Base-by-base conservation (phyloP, 169 alveolate species). In the Ichthyophthirius multifiliis region DNA sequence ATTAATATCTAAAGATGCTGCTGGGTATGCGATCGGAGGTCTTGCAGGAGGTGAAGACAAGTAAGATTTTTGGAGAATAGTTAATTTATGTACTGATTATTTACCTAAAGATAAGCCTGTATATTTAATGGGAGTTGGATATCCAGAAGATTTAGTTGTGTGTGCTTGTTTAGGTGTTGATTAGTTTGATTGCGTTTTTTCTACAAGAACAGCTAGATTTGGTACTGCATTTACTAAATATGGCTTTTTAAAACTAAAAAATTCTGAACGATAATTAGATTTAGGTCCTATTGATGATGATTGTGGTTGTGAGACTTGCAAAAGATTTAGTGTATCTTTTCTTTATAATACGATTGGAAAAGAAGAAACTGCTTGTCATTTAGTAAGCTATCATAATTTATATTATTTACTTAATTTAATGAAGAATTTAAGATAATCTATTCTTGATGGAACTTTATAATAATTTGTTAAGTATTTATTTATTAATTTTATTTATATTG, bases 21-120 rank as follows among this genome's bases (percentile, higher is more conserved):
- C 98, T 16, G 99, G 99, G 6, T 98, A 96, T 89, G 99, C 99
- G 31, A 97, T 98, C 27, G 99, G 99, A 0, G 99, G 99, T 1
- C 94, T 98, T 45, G 95, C 98, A 10, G 99, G 99, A 20, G 99
- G 99, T 0, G 99, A 98, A 88, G 96, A 93, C 71, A 98, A 98
- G 84, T 95, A 82, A 27, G 97, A 94, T 65, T 98, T 98, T 89
- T 96, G 99, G 97, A 94, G 89, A 82, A 93, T 96, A 7, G 98
- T 97, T 5, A 93, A 84, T 16, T 89, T 90, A 18, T 95, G 98
- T 82, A 90, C 97, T 16, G 93, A 92, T 43, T 37, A 82, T 44
- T 85, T 92, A 71, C 96, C 96, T 23, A 74, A 67, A 39, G 87
- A 91, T 74, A 86, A 87, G 62, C 94, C 92, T 2, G 35, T 99